phyloP scores from a whole-genome alignment of 2,329 filamentous ascomycete species.

The Phialocephala sp. region DNA sequence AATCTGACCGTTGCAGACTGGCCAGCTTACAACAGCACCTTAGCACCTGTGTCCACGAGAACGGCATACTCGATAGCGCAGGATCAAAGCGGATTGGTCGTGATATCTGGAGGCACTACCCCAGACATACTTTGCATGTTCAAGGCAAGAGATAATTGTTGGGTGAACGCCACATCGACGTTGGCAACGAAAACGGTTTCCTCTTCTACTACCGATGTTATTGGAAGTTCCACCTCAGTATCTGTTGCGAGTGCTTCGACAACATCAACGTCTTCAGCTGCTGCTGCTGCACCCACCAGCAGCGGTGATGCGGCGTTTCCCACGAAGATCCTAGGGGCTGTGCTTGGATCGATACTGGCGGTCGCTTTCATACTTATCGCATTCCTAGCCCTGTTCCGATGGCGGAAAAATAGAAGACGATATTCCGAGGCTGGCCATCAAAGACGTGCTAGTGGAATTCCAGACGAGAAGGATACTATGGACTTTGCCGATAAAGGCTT shows the following conservation, averaged over 20 bases:
- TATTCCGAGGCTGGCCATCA: slow-evolving; percentile 54
- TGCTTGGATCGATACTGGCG: slow-evolving; percentile 81
- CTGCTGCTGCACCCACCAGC: slow-evolving; percentile 26
- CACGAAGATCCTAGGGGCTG: slow-evolving; percentile 76
- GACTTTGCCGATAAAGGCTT: slow-evolving; percentile 53
- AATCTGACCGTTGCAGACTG: slow-evolving; percentile 67
- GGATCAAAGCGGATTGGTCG: slow-evolving; percentile 68
- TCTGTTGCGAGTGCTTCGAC: slow-evolving; percentile 22
- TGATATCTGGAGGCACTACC: slow-evolving; percentile 76
- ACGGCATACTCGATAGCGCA: slow-evolving; percentile 74
- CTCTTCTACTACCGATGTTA: slow-evolving; percentile 22
- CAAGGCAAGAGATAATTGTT: slow-evolving; percentile 74
- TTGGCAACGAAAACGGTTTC: slow-evolving; percentile 33
- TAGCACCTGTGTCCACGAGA: slow-evolving; percentile 70
- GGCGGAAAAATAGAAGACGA: slow-evolving; percentile 61
- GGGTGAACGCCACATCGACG: slow-evolving; percentile 69
- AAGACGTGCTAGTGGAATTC: slow-evolving; percentile 50
- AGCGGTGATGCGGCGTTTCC: slow-evolving; percentile 45
- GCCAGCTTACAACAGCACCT: slow-evolving; percentile 78
- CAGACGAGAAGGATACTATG: slow-evolving; percentile 64
- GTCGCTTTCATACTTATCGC: slow-evolving; percentile 56
- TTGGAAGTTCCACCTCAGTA: slow-evolving; percentile 35
- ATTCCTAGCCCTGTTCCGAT: slow-evolving; percentile 71
- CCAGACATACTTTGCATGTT: slow-evolving; percentile 75
- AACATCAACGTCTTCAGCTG: slow-evolving; percentile 33